Base-by-base conservation (phyloP, 208 protist genomes). In the Wallacemonas sp. region DNA sequence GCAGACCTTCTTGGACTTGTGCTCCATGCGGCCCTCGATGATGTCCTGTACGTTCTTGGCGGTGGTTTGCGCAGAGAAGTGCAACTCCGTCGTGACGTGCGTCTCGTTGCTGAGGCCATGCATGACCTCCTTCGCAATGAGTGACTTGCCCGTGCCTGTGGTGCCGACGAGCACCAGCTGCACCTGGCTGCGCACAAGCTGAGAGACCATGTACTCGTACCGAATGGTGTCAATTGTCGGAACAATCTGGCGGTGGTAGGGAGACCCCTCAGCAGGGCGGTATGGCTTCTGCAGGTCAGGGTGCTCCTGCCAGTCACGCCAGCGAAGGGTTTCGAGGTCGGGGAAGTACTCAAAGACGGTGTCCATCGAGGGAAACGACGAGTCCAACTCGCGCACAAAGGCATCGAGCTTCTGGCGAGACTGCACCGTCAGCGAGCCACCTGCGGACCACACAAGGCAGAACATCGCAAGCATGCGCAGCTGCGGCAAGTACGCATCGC, bases 261-360 rank as follows among this genome's bases (percentile, higher is more conserved):
- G 97, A 34, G 93, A 88, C 14, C 88, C 86, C 6, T 90, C 61
- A 26, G 81, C 56, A 8, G 95, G 94, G 17, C 82, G 70, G 76
- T 90, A 99, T 9, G 76, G 71, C 67, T 84, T 80, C 68, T 95
- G 88, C 67, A 95, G 72, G 62, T 90, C 79, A 21, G 78, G 74
- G 70, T 98, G 86, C 66, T 99, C 96, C 34, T 97, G 84, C 98
- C 97, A 99, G 60, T 80, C 77, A 21, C 84, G 77, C 96, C 97
- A 99, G 36, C 80, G 75, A 51, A 96, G 62, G 34, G 88, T 84
- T 28, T 85, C 41, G 1, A 90, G 28, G 76, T 99, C 97, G 6
- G 98, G 90, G 69, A 87, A 98, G 82, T 99, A 99, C 77, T 99
- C 98, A 79, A 98, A 99, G 24, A 99, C 92, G 14, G 98, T 99